Conservation (phyloP, 2,329 filamentous ascomycete species). For the Aureobasidium sp. region DNA sequence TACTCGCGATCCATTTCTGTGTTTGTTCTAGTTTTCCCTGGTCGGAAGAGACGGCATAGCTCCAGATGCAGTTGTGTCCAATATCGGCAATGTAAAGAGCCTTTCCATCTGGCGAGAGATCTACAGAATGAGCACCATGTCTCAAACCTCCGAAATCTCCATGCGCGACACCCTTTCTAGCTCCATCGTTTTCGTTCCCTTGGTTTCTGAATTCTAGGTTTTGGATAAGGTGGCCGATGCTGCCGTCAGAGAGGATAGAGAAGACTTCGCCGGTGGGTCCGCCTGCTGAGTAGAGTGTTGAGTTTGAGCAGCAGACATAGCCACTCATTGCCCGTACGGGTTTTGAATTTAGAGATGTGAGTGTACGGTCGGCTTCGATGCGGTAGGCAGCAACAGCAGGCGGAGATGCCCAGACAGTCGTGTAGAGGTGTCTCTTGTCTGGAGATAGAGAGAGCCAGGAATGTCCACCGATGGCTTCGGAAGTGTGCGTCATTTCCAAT, state of each 20-base stretch:
- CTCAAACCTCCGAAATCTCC: conserved; percentile 30
- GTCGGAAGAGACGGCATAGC: conserved; percentile 19
- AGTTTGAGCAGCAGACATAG: conserved; percentile 24
- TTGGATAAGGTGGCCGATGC: conserved; percentile 27
- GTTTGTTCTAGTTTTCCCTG: conserved; percentile 17
- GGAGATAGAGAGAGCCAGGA: conserved; percentile 30
- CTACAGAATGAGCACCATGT: conserved; percentile 29
- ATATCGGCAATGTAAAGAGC: conserved; percentile 30
- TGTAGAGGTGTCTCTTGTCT: conserved; percentile 27
- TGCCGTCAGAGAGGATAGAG: conserved; percentile 24
- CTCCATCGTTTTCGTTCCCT: conserved; percentile 22
- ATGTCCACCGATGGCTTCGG: conserved; percentile 28
- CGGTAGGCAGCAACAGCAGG: conserved; percentile 29
- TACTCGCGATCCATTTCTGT: conserved; percentile 26
- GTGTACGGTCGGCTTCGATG: conserved; percentile 22
- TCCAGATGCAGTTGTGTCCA: conserved; percentile 31
- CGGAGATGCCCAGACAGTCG: conserved; percentile 31
- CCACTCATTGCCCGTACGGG: conserved; percentile 26
- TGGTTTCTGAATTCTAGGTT: conserved; percentile 27
- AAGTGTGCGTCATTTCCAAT: conserved; percentile 21
- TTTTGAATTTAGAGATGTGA: conserved; percentile 28
- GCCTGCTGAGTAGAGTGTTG: conserved; percentile 28
- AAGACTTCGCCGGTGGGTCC: conserved; percentile 31
- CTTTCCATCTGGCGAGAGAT: conserved; percentile 27
- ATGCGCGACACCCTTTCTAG: conserved; percentile 26